Evolutionary conservation across 202 grass and related monocot species (phyloP).

Genomic region (Bolboschoenoplectus hybrid): DNA sequence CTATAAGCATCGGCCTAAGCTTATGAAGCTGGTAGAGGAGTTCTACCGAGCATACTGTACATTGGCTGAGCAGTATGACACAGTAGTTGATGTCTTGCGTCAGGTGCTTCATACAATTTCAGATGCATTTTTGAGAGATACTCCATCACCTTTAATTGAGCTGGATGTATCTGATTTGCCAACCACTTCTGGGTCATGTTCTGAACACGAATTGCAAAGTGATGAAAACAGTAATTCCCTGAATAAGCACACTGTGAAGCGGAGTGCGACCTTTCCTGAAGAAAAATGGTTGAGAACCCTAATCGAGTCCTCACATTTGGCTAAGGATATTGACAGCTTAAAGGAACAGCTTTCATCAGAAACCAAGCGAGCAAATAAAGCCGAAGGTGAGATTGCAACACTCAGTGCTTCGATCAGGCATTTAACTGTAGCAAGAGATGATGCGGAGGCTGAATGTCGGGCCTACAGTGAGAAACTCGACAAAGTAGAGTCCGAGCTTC

Average conservation of each 20-base stretch:
- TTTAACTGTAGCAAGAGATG: constrained; percentile 65
- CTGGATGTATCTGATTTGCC: constrained; percentile 51
- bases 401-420: constrained; percentile 57
- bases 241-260: constrained; percentile 4
- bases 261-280: constrained; percentile 37
- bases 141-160: constrained; percentile 50
- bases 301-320: constrained; percentile 69
- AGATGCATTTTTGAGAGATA: constrained; percentile 77
- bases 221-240: constrained; percentile 41
- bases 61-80: constrained; percentile 90
- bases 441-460: constrained; percentile 50
- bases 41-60: constrained; percentile 84
- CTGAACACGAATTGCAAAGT: constrained; percentile 49
- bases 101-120: constrained; percentile 86
- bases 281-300: constrained; percentile 54
- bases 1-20: constrained; percentile 84
- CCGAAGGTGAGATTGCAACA: constrained; percentile 55
- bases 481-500: constrained; percentile 67
- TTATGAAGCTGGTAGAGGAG: constrained; percentile 89
- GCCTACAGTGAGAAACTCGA: constrained; percentile 60
- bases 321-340: constrained; percentile 66
- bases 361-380: constrained; percentile 56
- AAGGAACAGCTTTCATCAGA: constrained; percentile 58
- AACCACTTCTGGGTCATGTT: constrained; percentile 46
- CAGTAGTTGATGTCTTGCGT: constrained; percentile 67